Conservation (phyloP, 78 protist species). For the slime mould (Dictyostelium discoideum) region DNA sequence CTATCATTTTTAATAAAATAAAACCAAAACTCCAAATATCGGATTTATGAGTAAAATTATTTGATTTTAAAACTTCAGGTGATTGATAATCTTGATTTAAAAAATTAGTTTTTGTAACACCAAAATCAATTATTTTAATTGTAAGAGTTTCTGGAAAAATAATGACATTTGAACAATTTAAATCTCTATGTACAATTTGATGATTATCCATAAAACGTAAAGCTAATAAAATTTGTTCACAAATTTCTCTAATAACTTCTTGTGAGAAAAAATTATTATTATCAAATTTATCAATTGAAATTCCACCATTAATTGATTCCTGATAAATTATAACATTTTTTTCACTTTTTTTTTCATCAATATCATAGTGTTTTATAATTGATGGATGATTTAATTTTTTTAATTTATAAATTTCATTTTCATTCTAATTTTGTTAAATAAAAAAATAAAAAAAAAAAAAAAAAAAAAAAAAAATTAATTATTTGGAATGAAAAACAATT, state of each 20-base stretch:
- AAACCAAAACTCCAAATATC: constrained; percentile 1
- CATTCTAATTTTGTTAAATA: not conserved
- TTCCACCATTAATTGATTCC: not conserved
- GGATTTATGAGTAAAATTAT: not conserved
- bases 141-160: not conserved
- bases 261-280: not conserved
- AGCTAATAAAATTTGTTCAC: not conserved
- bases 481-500: not conserved
- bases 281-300: not conserved
- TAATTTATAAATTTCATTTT: not conserved
- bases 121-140: constrained; percentile 2
- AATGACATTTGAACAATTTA: not conserved
- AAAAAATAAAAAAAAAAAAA: too few relatives aligned
- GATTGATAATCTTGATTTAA: not conserved
- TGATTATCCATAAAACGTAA: not conserved
- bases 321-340: not conserved
- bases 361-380: not conserved
- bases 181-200: not conserved
- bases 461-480: not conserved
- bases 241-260: not conserved
- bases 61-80: not conserved
- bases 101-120: not conserved
- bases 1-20: not conserved
- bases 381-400: constrained; percentile 1
- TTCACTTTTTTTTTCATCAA: constrained; percentile 1